A percentile compares a stretch with the other conserved stretches of the same genome.
Conservation (phyloP, 192 early-diverging fungal species). For the Phycomyces blakesleeanus region DNA sequence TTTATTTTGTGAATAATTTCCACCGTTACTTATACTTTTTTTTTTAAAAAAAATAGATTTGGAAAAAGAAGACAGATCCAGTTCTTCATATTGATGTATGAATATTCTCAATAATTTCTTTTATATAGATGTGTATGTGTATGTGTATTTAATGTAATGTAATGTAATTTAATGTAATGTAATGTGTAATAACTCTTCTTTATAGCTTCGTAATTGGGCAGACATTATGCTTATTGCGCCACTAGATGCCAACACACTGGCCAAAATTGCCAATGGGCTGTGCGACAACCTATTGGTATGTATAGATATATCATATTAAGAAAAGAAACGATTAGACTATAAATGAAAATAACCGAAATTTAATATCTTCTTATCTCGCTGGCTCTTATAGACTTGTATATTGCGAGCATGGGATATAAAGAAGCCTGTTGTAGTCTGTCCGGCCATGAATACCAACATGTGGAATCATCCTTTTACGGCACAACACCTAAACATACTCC, state of each 20-base stretch:
- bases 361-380: neutral
- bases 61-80: constrained; percentile 82
- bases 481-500: constrained; percentile 59
- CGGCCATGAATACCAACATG: constrained; percentile 98
- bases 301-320: neutral
- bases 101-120: constrained; percentile 5
- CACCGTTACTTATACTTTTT: no score
- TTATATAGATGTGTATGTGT: neutral
- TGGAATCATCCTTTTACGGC: constrained; percentile 90
- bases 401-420: constrained; percentile 82
- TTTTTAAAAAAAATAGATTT: constrained; percentile 44
- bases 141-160: neutral
- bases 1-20: neutral
- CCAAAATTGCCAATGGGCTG: constrained; percentile 83
- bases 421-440: constrained; percentile 70
- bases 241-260: constrained; percentile 90
- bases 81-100: constrained; percentile 95
- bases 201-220: constrained; percentile 93
- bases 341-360: no score
- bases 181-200: no score
- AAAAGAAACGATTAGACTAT: neutral
- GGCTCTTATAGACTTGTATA: constrained; percentile 78
- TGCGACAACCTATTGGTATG: constrained; percentile 89
- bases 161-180: no score
- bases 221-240: constrained; percentile 87